Percentiles rank a stretch among this genome's conserved stretches.
Conservation (phyloP, 345 rosid species). For the Brassica carinata region DNA sequence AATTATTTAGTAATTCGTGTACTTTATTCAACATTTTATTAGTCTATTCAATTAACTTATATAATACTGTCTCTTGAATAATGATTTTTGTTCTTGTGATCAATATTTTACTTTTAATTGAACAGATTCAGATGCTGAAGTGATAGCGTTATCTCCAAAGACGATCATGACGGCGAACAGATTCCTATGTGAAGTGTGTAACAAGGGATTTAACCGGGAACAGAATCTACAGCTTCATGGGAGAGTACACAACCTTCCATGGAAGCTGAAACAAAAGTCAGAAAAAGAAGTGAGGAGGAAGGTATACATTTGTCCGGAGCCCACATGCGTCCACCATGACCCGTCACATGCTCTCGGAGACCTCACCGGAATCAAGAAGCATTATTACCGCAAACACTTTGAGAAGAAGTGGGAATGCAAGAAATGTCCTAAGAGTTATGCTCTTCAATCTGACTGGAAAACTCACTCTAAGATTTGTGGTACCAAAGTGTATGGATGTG, state of each 20-base stretch:
- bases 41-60: neutral
- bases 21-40: neutral
- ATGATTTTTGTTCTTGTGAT: neutral
- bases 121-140: constrained; percentile 39
- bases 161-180: neutral
- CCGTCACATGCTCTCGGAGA: neutral
- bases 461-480: neutral
- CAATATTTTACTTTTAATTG: neutral
- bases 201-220: neutral
- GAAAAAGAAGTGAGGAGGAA: neutral
- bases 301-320: neutral
- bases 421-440: neutral
- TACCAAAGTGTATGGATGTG: neutral
- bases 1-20: too few species aligned
- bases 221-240: neutral
- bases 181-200: neutral
- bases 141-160: neutral
- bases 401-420: neutral
- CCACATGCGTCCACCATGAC: neutral
- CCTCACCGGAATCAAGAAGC: neutral
- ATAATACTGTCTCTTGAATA: constrained; percentile 5
- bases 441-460: neutral
- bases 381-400: neutral
- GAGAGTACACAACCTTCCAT: neutral
- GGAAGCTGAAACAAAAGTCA: neutral